phyloP scores from a whole-genome alignment of 192 early-diverging fungal species.

The Linnemannia elongata region DNA sequence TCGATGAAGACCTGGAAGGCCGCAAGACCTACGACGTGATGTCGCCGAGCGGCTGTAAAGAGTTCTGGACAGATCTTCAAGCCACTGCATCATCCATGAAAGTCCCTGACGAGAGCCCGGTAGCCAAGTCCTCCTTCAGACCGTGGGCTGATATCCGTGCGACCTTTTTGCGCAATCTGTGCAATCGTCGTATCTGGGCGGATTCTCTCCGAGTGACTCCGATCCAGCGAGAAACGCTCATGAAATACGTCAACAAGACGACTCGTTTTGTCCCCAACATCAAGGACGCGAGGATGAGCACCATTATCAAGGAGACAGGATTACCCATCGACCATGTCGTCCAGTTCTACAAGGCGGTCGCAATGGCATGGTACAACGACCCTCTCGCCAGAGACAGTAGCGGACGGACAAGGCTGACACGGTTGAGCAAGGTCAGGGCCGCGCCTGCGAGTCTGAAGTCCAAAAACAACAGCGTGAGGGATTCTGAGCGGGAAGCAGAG shows the following conservation, averaged over 20 bases:
- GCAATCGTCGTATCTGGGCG: slow-evolving; percentile 43
- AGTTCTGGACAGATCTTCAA: slow-evolving; percentile 54
- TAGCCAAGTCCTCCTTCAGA: not conserved
- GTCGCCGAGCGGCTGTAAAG: slow-evolving; percentile 20
- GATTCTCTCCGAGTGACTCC: slow-evolving; percentile 36
- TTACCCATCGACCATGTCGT: slow-evolving; percentile 25
- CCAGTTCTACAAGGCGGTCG: slow-evolving; percentile 36
- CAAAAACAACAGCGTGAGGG: not conserved
- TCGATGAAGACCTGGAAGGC: slow-evolving; percentile 12
- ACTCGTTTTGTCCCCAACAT: slow-evolving; percentile 23
- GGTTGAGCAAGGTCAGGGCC: not conserved
- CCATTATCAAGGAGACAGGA: slow-evolving; percentile 30
- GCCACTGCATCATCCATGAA: slow-evolving; percentile 29
- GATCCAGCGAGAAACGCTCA: slow-evolving; percentile 10
- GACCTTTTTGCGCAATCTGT: slow-evolving; percentile 36
- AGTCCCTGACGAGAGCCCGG: not conserved
- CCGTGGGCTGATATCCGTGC: slow-evolving; percentile 38
- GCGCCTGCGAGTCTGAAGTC: not conserved
- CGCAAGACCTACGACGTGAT: slow-evolving; percentile 38
- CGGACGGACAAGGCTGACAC: not conserved
- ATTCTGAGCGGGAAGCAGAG: not conserved
- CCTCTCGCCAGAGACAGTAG: not conserved
- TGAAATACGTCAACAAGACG: slow-evolving; percentile 36
- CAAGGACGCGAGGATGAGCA: slow-evolving; percentile 12
- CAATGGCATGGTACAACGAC: slow-evolving; percentile 21